These are phyloP conservation scores for Flaveria floridana DNA, from an alignment of 140 eudicot genomes.

Conservation along the genomic window DNA sequence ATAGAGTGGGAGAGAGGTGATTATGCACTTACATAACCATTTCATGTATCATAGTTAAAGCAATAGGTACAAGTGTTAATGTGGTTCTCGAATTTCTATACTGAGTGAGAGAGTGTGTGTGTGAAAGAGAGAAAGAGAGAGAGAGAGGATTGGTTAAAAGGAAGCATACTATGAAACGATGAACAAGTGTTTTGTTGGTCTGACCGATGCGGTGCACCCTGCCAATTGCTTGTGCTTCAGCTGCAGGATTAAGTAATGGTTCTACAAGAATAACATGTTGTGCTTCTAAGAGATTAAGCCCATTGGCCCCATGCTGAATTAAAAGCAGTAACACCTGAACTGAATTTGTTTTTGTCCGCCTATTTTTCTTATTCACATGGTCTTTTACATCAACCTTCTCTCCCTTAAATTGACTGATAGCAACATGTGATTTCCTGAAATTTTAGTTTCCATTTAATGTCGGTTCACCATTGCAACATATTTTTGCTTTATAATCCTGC, in stretches of 20 bases:
- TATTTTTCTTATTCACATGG: constrained; percentile 27
- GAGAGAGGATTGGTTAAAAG: neutral
- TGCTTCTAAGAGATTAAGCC: constrained; percentile 95
- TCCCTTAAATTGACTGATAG: constrained; percentile 78
- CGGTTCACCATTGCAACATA: neutral
- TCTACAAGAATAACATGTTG: constrained; percentile 97
- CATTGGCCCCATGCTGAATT: constrained; percentile 93
- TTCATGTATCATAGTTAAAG: neutral
- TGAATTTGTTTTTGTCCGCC: constrained; percentile 34
- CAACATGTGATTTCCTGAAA: constrained; percentile 77
- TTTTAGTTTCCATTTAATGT: neutral
- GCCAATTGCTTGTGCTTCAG: constrained; percentile 95
- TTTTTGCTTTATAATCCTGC: constrained; percentile 9
- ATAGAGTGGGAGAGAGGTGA: neutral
- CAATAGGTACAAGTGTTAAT: neutral
- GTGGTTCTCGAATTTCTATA: neutral
- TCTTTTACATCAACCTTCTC: constrained; percentile 34
- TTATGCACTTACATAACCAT: neutral
- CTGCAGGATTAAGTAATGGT: constrained; percentile 92
- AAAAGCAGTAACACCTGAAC: constrained; percentile 74
- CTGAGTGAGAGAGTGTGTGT: neutral
- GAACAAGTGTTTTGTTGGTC: constrained; percentile 69
- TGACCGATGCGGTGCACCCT: constrained; percentile 97
- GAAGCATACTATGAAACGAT: constrained; percentile 78
- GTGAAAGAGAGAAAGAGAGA: neutral